Evolutionary conservation across 202 grass and related monocot genomes (phyloP), one percentile per base, ranked within the genome.

Genomic region (Schoenoplectus triqueter): DNA sequence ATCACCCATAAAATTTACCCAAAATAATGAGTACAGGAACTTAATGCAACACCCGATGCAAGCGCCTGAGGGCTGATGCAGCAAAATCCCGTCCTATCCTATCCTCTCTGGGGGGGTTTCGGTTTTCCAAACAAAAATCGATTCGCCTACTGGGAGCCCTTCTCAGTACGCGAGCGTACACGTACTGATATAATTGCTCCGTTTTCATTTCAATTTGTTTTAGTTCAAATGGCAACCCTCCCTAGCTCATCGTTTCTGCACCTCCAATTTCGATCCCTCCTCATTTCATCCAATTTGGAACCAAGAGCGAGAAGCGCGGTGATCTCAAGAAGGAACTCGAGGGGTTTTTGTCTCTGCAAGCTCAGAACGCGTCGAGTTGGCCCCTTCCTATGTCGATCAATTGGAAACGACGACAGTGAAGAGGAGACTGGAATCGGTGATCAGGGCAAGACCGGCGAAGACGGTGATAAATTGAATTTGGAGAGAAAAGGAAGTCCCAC

Each of bases 211-310:
- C 6, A 9, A 10, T 31, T 4, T 19, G 6, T 10, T 5, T 10
- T 11, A 49, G n/a, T 19, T 48, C 15, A 31, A 49, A 73, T 73
- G 69, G 20, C 45, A 4, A 73, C n/a, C n/a, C 45, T 73, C 0
- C 46, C 69, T 10, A 73, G 69, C 8, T 73, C 69, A 73, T 73
- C 46, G 69, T 49, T 73, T 73, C 46, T 73, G 0, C 49, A 73
- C 46, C 46, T 73, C 69, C 69, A 20, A 50, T 50, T 73, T 73
- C 69, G 69, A 50, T 20, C 46, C 46, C 45, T 7, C 15, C 17
- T 18, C 45, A 13, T 19, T 72, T 49, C 69, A 31, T 66, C 66
- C 52, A 64, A 3, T 5, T 0, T n/a, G 6, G 10, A 70, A 76
- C 19, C 68, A 63, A 41, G 13, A 17, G 1, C 2, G 9, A 66